Evolutionary conservation across 148 eudicot genomes (phyloP).

Genomic region (Talinum fruticosum): DNA sequence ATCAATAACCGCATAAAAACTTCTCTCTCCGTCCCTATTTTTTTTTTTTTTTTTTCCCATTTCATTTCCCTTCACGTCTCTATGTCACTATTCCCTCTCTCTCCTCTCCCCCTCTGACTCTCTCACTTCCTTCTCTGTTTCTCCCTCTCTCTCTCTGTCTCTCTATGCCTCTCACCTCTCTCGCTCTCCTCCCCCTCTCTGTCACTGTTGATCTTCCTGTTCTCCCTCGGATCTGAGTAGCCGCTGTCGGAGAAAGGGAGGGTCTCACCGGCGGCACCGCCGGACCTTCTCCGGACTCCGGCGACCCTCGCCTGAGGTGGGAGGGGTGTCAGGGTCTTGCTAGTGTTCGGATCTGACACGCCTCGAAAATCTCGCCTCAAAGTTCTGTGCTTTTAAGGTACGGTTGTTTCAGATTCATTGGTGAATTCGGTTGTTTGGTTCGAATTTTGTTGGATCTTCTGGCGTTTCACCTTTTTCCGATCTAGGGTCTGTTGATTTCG

Average conservation of each 20-base stretch:
- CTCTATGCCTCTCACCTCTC: slow-evolving; percentile 2
- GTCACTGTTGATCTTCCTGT: neutral
- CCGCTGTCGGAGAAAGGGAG: neutral
- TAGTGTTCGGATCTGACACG: slow-evolving; percentile 1
- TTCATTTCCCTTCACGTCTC: neutral
- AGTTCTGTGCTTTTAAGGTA: neutral
- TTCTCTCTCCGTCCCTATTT: neutral
- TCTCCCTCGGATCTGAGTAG: neutral
- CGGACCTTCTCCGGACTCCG: neutral
- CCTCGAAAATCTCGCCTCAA: slow-evolving; percentile 2
- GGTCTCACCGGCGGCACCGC: neutral
- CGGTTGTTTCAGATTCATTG: neutral
- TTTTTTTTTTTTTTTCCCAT: neutral
- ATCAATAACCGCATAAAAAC: neutral
- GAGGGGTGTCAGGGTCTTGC: slow-evolving; percentile 4
- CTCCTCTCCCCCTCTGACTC: neutral
- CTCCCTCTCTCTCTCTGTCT: neutral
- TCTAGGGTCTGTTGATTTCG: slow-evolving; percentile 2
- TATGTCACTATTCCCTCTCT: neutral
- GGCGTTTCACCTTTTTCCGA: neutral
- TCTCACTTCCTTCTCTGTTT: neutral
- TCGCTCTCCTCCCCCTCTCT: neutral
- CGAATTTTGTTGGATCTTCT: neutral
- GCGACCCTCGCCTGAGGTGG: slow-evolving; percentile 10
- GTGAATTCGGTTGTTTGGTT: neutral